Evolutionary conservation across 768 basidiomycete species (phyloP), one percentile per base, ranked within the genome.

Genomic region (Leccinum disarticulatum): DNA sequence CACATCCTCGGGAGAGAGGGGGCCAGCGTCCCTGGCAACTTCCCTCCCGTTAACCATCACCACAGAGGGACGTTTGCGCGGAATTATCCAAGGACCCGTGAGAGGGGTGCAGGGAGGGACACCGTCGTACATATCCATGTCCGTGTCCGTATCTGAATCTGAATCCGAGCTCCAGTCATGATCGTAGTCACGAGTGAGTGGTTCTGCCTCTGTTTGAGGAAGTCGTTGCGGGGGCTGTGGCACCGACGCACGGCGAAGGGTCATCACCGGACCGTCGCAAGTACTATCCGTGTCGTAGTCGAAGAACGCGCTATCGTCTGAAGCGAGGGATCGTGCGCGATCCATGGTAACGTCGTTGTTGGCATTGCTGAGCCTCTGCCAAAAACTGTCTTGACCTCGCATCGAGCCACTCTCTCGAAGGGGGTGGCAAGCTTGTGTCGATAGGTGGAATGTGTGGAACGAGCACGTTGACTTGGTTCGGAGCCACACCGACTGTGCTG

Each of bases 391-490:
- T 64, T 4, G 62, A 61, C 50, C 38, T 60, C 41, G 27, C 60
- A 28, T 68, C 65, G 41, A 72, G 68, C 52, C 52, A 58, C 53
- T 60, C 64, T 52, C 49, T 61, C 13, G 64, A 59, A 0, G 62
- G 61, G 11, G 65, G 63, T 0, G 66, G 58, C 38, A 46, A 25
- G 58, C 52, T 67, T 6, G 65, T 62, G 52, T 67, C 68, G 46
- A 67, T 64, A 0, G 69, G 69, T 1, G 63, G 70, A 30, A 67
- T 60, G 38, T 67, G 61, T 0, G 70, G 68, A 48, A 69, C 55
- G 25, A 73, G 62, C 3, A 61, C 56, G 62, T 72, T 74, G 4
- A 74, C 59, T 43, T 74, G 62, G 47, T 62, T 65, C 3, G 70
- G 72, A 6, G 57, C 53, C 5, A 74, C 72, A 2, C 64, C 58